A percentile compares a stretch with the other conserved stretches of the same genome.
phyloP scores from a whole-genome alignment of 768 basidiomycete species.

The Amanita exitialis region DNA sequence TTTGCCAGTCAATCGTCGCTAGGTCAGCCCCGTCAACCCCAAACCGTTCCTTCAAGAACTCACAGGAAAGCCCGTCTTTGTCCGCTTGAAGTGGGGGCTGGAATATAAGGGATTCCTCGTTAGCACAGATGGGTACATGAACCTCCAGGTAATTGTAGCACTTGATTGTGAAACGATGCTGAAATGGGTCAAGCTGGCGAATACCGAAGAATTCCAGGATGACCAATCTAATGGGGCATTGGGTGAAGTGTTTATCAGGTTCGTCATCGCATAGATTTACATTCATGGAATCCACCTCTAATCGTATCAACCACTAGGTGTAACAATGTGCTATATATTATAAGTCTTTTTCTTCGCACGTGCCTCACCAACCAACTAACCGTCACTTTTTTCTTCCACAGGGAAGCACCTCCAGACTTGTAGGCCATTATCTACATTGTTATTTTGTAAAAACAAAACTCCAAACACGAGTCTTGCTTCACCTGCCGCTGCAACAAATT shows the following conservation, averaged over 20 bases:
- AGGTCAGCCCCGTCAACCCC: slow-evolving; percentile 93
- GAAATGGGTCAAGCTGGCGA: slow-evolving; percentile 66
- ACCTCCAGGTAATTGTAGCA: slow-evolving; percentile 65
- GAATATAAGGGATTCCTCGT: slow-evolving; percentile 99
- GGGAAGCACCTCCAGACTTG: slow-evolving; percentile 57
- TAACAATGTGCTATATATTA: slow-evolving; percentile 95
- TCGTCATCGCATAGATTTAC: slow-evolving; percentile 15
- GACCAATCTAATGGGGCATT: slow-evolving; percentile 91
- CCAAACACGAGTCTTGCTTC: no score
- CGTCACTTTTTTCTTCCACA: slow-evolving; percentile 29
- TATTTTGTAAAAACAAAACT: no score
- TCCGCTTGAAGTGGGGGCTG: slow-evolving; percentile 96
- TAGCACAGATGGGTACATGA: slow-evolving; percentile 99
- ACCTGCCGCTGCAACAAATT: no score
- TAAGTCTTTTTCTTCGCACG: slow-evolving; percentile 31
- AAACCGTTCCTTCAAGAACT: slow-evolving; percentile 99
- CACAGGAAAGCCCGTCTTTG: slow-evolving; percentile 93
- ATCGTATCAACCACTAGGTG: slow-evolving; percentile 36
- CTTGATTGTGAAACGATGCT: background rate
- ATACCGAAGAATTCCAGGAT: slow-evolving; percentile 97
- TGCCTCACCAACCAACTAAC: slow-evolving; percentile 12
- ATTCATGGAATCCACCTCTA: slow-evolving; percentile 6
- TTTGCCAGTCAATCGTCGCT: slow-evolving; percentile 9
- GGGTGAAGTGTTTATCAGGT: slow-evolving; percentile 99
- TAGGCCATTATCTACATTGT: slow-evolving; percentile 4